phyloP scores from a whole-genome alignment of 805 yeast genomes.

The Lipomyces mesembrius region DNA sequence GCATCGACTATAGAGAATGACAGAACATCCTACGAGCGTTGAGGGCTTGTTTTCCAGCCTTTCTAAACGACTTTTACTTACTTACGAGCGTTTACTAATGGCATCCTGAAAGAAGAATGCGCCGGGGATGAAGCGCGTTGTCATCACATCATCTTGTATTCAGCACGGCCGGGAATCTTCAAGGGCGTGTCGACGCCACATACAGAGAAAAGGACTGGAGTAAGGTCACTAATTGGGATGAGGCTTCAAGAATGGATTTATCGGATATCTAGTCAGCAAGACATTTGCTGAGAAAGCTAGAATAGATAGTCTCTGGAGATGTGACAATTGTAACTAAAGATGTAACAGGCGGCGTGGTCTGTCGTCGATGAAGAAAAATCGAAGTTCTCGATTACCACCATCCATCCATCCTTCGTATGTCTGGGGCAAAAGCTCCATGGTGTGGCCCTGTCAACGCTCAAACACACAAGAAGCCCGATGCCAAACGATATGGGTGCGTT shows the following conservation, averaged over 20 bases:
- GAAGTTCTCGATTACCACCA: not conserved
- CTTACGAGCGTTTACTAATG: too few species aligned
- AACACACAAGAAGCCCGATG: not conserved
- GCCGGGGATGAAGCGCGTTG: not conserved
- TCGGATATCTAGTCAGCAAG: not conserved
- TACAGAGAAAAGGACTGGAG: not conserved
- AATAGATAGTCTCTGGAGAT: not conserved
- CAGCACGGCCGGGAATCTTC: not conserved
- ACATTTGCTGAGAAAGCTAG: not conserved
- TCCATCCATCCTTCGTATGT: too few species aligned
- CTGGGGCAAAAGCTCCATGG: not conserved
- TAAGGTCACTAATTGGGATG: too few species aligned
- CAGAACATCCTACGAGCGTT: too few species aligned
- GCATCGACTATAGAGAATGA: too few species aligned
- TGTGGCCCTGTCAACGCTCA: not conserved
- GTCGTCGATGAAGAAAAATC: too few species aligned
- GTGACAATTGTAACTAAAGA: too few species aligned
- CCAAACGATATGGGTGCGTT: not conserved
- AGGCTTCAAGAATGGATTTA: too few species aligned
- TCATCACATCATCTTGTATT: not conserved
- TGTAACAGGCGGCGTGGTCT: too few species aligned
- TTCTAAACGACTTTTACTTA: too few species aligned
- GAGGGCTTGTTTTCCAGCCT: too few species aligned
- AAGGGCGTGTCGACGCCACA: not conserved
- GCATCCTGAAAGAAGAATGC: not conserved